Conservation (phyloP, 2,329 filamentous ascomycete species). For the Paecilomyces sp. region DNA sequence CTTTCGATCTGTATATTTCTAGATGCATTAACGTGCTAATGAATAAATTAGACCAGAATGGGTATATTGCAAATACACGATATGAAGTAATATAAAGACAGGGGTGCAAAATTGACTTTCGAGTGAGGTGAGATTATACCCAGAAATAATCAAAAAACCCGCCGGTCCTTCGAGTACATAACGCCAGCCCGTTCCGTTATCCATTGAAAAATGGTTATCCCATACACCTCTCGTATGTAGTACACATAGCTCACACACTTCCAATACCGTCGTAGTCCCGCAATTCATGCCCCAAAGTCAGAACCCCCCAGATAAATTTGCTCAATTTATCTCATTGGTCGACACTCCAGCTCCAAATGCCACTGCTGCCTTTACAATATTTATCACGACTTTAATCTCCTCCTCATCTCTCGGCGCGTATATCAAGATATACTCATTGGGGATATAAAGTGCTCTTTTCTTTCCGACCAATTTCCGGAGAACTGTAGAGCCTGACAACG, state of each 20-base stretch:
- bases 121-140: not conserved
- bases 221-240: not conserved
- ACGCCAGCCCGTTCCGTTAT: not conserved
- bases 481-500: slow-evolving; percentile 48
- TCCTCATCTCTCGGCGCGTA: slow-evolving; percentile 64
- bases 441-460: not conserved
- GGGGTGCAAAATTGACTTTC: not conserved
- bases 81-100: not conserved
- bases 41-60: not conserved
- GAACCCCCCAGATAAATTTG: not conserved
- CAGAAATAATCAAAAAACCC: not conserved
- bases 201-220: not conserved
- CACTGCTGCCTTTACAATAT: slow-evolving; percentile 56
- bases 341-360: not conserved
- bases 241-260: not conserved
- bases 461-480: slow-evolving; percentile 47
- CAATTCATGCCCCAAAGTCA: not conserved
- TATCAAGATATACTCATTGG: slow-evolving; percentile 49
- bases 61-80: not conserved
- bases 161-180: not conserved
- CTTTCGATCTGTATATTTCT: not conserved
- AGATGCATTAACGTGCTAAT: not conserved
- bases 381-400: slow-evolving; percentile 59
- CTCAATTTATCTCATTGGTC: not conserved
- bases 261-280: not conserved